Evolutionary conservation across 2,329 filamentous ascomycete species (phyloP), one percentile per base, ranked within the genome.

Genomic region (Colletotrichum musae): DNA sequence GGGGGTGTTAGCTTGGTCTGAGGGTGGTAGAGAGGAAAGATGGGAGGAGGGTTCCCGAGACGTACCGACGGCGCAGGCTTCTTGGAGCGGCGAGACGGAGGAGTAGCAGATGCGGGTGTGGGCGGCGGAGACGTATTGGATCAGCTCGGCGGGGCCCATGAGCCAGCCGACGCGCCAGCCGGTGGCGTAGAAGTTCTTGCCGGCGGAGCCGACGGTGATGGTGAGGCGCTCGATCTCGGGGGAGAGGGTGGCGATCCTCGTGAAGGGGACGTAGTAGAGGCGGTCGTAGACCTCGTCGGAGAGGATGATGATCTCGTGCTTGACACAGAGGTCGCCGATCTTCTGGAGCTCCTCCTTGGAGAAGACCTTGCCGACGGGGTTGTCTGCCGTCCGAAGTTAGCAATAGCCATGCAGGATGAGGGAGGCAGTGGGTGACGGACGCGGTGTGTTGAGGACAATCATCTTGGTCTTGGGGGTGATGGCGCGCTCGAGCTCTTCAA

Each of bases 131-230:
- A 97, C 95, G 78, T 97, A 93, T 78, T 97, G 93, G 82, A 98
- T 94, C 60, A 98, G 85, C 70, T 97, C 89, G 61, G 94, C 89
- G 0, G 93, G 94, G 0, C 96, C 96, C 77, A 98, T 96, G 45
- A 99, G 85, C 91, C 95, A 99, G 64, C 96, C 89, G 5, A 98
- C 95, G 67, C 96, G 91, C 96, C 96, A 99, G 56, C 96, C 96
- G 0, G 96, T 99, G 65, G 94, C 94, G 78, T 98, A 98, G 82
- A 99, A 99, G 85, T 96, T 97, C 88, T 99, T 99, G 75, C 96
- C 96, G 1, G 94, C 96, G 0, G 94, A 97, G 21, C 96, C 96
- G 36, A 99, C 96, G 0, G 96, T 98, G 57, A 99, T 82, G 5
- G 96, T 98, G 73, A 97, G 87, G 68, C 89, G 89, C 74, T 94